These are phyloP conservation scores for Metschnikowia sp. DNA, from an alignment of 805 yeast species.

Conservation along the genomic window DNA sequence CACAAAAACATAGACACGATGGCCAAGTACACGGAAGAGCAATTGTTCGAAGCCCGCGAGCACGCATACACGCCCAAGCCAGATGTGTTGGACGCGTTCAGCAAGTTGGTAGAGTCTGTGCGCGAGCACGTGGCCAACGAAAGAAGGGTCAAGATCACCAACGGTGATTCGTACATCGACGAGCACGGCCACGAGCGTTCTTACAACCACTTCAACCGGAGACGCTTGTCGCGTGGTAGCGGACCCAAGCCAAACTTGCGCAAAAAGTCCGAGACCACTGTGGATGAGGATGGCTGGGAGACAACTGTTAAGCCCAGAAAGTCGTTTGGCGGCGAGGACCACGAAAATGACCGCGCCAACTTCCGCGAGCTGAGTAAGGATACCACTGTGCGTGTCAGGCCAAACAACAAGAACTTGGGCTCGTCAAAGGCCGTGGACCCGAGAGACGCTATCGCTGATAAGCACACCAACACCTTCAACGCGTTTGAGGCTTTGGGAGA, in stretches of 20 bases:
- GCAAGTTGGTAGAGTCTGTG: slow-evolving; percentile 63
- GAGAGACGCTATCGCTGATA: slow-evolving; percentile 66
- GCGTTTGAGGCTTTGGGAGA: slow-evolving; percentile 78
- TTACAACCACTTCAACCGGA: slow-evolving; percentile 47
- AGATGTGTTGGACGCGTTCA: slow-evolving; percentile 62
- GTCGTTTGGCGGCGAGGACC: slow-evolving; percentile 49
- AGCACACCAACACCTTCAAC: slow-evolving; percentile 64
- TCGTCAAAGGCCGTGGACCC: slow-evolving; percentile 72
- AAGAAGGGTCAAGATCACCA: slow-evolving; percentile 28
- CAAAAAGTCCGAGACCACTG: slow-evolving; percentile 50
- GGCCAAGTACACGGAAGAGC: slow-evolving; percentile 68
- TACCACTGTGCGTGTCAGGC: slow-evolving; percentile 51
- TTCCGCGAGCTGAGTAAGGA: slow-evolving; percentile 49
- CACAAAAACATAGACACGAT: slow-evolving; percentile 22
- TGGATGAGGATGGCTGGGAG: slow-evolving; percentile 85
- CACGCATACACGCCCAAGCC: slow-evolving; percentile 59
- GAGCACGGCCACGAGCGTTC: slow-evolving; percentile 45
- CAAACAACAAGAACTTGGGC: slow-evolving; percentile 72
- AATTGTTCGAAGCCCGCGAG: slow-evolving; percentile 56
- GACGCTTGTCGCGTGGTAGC: slow-evolving; percentile 56
- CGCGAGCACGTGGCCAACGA: slow-evolving; percentile 43
- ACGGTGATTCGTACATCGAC: slow-evolving; percentile 46
- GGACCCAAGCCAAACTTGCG: slow-evolving; percentile 49
- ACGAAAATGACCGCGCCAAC: slow-evolving; percentile 43
- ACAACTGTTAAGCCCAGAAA: slow-evolving; percentile 50